These are phyloP conservation scores for Coffea canephora DNA, from an alignment of 257 asterid species.

Conservation along the genomic window DNA sequence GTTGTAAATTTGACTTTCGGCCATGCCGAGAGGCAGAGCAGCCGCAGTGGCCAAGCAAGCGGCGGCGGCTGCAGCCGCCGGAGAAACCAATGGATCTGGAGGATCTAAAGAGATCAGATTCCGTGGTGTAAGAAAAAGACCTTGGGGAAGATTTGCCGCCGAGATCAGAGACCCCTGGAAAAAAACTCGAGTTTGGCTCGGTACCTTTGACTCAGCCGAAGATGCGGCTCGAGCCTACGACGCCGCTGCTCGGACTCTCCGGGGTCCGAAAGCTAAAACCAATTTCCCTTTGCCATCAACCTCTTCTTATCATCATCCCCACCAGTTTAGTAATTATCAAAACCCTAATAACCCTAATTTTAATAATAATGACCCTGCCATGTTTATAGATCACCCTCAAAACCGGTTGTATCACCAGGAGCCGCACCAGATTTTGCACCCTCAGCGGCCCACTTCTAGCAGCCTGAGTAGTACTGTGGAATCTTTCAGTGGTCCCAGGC, in stretches of 20 bases:
- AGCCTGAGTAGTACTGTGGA: conserved; percentile 78
- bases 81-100: conserved; percentile 51
- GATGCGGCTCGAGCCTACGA: conserved; percentile 78
- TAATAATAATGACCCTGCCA: conserved; percentile 15
- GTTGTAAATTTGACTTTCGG: conserved; percentile 12
- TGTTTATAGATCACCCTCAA: conserved; percentile 27
- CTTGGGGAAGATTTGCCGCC: conserved; percentile 75
- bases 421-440: conserved; percentile 34
- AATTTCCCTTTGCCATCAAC: conserved; percentile 44
- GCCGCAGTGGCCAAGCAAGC: conserved; percentile 32
- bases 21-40: conserved; percentile 61
- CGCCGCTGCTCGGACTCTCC: conserved; percentile 61
- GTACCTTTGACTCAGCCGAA: conserved; percentile 77
- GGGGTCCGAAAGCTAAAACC: conserved; percentile 66
- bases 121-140: conserved; percentile 72
- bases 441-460: conserved; percentile 64
- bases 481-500: conserved; percentile 68
- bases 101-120: conserved; percentile 56
- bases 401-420: conserved; percentile 44
- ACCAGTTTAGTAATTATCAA: conserved; percentile 21
- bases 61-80: conserved; percentile 28
- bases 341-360: conserved; percentile 18
- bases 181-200: conserved; percentile 73
- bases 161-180: conserved; percentile 81
- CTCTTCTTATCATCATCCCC: conserved; percentile 15